Conservation (phyloP, 2,329 filamentous ascomycete genomes). For the Monosporascus cannonballus region DNA sequence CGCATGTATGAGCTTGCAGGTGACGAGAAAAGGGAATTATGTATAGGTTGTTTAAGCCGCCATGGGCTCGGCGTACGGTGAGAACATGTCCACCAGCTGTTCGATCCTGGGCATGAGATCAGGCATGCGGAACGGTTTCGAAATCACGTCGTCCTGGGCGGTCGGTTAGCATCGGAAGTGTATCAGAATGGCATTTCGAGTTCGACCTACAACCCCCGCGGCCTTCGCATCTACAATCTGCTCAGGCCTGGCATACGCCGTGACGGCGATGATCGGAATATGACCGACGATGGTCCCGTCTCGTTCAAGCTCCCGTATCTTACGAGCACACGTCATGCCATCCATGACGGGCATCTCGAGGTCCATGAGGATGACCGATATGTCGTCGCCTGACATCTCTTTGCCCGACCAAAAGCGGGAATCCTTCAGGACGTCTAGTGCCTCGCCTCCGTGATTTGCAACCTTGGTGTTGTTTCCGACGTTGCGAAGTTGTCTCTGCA, state of each 20-base stretch:
- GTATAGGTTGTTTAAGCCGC: conserved; percentile 5
- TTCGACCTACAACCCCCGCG: conserved; percentile 61
- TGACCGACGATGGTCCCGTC: conserved; percentile 56
- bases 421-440: conserved; percentile 49
- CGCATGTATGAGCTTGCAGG: too few species aligned
- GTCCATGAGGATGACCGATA: conserved; percentile 72
- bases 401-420: conserved; percentile 51
- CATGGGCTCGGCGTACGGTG: conserved; percentile 9
- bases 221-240: conserved; percentile 66
- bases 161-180: conserved; percentile 11
- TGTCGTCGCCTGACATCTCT: conserved; percentile 41
- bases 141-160: conserved; percentile 63
- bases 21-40: neutral
- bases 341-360: conserved; percentile 83
- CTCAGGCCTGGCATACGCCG: conserved; percentile 70
- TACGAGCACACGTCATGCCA: conserved; percentile 65
- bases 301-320: conserved; percentile 62
- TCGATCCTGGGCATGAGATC: conserved; percentile 64
- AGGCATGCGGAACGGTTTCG: conserved; percentile 74
- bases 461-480: conserved; percentile 55
- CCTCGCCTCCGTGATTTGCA: conserved; percentile 60
- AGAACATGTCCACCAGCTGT: conserved; percentile 35
- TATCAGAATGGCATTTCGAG: neutral
- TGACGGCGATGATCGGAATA: conserved; percentile 78
- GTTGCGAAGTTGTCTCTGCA: conserved; percentile 55